These are phyloP conservation scores for Hypoxylon trugodes DNA, from an alignment of 495 filamentous ascomycete species.

Conservation along the genomic window DNA sequence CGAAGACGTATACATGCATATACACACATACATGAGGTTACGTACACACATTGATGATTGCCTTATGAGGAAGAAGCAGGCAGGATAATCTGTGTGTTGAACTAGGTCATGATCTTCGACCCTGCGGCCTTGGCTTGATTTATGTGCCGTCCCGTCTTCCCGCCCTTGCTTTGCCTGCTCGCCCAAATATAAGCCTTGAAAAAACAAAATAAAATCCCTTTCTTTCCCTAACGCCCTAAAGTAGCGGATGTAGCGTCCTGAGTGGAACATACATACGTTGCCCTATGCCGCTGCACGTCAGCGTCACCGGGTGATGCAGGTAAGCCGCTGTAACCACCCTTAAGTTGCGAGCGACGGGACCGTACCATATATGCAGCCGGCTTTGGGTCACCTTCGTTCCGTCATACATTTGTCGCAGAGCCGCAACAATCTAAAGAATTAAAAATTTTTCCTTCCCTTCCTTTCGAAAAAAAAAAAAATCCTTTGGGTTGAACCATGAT, in stretches of 20 bases:
- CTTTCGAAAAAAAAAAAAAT: slow-evolving; percentile 2
- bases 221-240: slow-evolving; percentile 15
- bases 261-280: slow-evolving; percentile 10
- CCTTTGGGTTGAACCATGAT: slow-evolving; percentile 28
- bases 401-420: slow-evolving; percentile 25
- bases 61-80: slow-evolving; percentile 7
- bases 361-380: slow-evolving; percentile 4
- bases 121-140: slow-evolving; percentile 22
- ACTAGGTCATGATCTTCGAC: slow-evolving; percentile 29
- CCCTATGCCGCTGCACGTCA: slow-evolving; percentile 28
- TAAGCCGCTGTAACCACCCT: slow-evolving; percentile 28
- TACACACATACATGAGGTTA: background rate
- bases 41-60: background rate
- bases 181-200: slow-evolving; percentile 19
- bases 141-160: slow-evolving; percentile 7
- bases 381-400: slow-evolving; percentile 1
- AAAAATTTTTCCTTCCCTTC: slow-evolving; percentile 7
- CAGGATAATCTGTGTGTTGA: slow-evolving; percentile 6
- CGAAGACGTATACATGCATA: slow-evolving; percentile 3
- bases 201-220: background rate
- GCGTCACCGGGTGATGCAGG: slow-evolving; percentile 30
- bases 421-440: slow-evolving; percentile 20
- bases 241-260: slow-evolving; percentile 35
- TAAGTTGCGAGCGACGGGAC: background rate
- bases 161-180: slow-evolving; percentile 4